Conservation (phyloP, 352 stramenopile genomes). For the Phytophthora quininea region DNA sequence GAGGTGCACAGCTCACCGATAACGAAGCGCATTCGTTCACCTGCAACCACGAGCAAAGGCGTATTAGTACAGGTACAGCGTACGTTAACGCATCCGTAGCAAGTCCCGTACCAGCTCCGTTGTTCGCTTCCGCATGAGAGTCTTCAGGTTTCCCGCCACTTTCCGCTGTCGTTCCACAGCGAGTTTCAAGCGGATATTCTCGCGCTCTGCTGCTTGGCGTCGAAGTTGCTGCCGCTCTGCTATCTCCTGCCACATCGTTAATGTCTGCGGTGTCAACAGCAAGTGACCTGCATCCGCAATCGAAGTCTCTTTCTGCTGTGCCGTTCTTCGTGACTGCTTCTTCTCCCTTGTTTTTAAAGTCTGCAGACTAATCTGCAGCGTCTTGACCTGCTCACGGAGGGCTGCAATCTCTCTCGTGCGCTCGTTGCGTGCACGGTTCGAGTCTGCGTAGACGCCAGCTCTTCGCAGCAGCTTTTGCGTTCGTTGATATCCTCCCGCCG, state of each 20-base stretch:
- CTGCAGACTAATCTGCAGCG: conserved; percentile 58
- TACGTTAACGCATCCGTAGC: background rate
- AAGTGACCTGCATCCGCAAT: background rate
- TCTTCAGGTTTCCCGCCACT: conserved; percentile 39
- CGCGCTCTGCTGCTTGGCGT: conserved; percentile 26
- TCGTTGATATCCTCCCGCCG: conserved; percentile 27
- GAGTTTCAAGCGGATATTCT: conserved; percentile 32
- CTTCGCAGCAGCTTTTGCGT: conserved; percentile 48
- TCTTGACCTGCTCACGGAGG: conserved; percentile 68
- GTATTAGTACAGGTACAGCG: background rate
- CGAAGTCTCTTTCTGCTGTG: background rate
- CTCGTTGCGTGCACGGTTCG: conserved; percentile 38
- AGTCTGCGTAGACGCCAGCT: conserved; percentile 39
- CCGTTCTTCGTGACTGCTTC: background rate
- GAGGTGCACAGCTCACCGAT: conserved; percentile 11
- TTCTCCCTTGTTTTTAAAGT: conserved; percentile 23
- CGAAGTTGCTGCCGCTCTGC: conserved; percentile 19
- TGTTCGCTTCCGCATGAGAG: conserved; percentile 35
- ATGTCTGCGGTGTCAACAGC: background rate
- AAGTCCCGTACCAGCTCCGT: conserved; percentile 5
- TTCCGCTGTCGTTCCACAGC: conserved; percentile 48
- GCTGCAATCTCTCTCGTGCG: conserved; percentile 69
- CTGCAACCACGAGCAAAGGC: conserved; percentile 13
- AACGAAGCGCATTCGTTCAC: conserved; percentile 21
- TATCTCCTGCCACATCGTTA: conserved; percentile 28